Base-by-base conservation (phyloP, 768 basidiomycete species). In the Clitopilus passeckerianus region DNA sequence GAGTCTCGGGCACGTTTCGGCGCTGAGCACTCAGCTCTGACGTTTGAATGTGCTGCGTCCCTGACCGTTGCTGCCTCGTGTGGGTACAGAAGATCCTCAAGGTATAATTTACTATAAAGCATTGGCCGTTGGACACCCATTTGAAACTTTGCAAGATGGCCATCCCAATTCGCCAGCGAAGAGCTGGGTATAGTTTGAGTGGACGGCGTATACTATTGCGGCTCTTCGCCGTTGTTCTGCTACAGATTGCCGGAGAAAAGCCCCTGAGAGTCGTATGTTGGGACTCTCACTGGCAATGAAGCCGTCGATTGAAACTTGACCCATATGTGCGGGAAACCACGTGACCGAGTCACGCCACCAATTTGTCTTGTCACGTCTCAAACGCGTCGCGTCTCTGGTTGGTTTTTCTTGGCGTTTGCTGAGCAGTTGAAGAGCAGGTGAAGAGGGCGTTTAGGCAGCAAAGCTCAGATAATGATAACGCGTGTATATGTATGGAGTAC, bases 121-220 rank as follows among this genome's bases (percentile, higher is more conserved):
- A 30, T 30, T 30, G 27, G 27, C 27, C 27, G 27, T 30, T 30
- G 27, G 27, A 7, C 27, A 30, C 27, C 27, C 27, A 7, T 30
- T 30, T 30, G 27, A 30, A 30, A 30, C 27, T 30, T 30, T 30
- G 27, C 27, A 30, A 7, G 27, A 30, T 30, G 27, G 34, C 62
- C 63, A 27, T 65, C 63, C 66, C 66, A 64, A 22, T 64, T 65
- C 9, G 55, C 64, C 54, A 61, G 60, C 33, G 64, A 62, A 10
- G 37, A 64, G 61, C 62, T 61, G 53, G 52, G 34, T 64, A 66
- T 66, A 12, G 57, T 37, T n/a, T 8, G 16, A 27, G 33, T 27
- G 44, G 5, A 33, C 20, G 20, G 46, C 10, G 6, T 9, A 9
- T 20, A n/a, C n/a, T 22, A 18, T 50, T 20, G 46, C 16, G 12